Conservation (phyloP, 371 early-diverging fungal genomes). For the Circinella minor region DNA sequence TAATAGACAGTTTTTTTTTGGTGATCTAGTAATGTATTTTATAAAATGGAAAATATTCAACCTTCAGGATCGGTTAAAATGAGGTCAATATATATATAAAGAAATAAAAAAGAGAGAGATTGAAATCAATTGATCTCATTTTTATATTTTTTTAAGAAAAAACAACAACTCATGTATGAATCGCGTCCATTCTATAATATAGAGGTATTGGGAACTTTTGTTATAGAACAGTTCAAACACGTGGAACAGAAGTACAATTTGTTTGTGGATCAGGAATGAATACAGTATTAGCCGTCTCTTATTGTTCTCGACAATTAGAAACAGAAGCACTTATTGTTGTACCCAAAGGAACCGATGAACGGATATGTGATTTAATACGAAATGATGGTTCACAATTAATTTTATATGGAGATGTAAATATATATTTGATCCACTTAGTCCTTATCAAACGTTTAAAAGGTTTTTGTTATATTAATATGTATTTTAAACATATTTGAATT, state of each 20-base stretch:
- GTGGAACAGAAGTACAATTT: slow-evolving; percentile 57
- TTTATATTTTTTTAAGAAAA: too few species aligned
- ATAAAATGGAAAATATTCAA: slow-evolving; percentile 76
- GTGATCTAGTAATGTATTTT: slow-evolving; percentile 65
- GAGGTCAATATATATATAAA: slow-evolving; percentile 33
- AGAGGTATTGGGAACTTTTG: slow-evolving; percentile 74
- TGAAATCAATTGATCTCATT: too few species aligned
- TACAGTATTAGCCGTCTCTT: slow-evolving; percentile 73
- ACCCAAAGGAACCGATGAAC: slow-evolving; percentile 52
- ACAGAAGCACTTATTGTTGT: slow-evolving; percentile 63
- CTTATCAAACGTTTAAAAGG: too few species aligned
- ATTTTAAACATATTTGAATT: neutral
- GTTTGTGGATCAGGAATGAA: slow-evolving; percentile 73
- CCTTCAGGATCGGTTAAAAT: slow-evolving; percentile 80
- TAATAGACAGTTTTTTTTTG: neutral
- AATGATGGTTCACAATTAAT: slow-evolving; percentile 66
- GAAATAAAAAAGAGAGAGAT: too few species aligned
- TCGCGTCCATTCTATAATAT: neutral
- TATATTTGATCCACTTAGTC: neutral
- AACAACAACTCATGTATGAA: too few species aligned
- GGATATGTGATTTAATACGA: slow-evolving; percentile 61
- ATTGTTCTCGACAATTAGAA: slow-evolving; percentile 67
- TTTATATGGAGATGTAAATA: slow-evolving; percentile 56
- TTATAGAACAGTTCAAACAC: slow-evolving; percentile 54
- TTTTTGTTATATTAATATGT: too few species aligned